Percentiles rank a stretch among this genome's conserved stretches.
phyloP scores from a whole-genome alignment of 495 filamentous ascomycete species.

The Achaetomiella virescens region DNA sequence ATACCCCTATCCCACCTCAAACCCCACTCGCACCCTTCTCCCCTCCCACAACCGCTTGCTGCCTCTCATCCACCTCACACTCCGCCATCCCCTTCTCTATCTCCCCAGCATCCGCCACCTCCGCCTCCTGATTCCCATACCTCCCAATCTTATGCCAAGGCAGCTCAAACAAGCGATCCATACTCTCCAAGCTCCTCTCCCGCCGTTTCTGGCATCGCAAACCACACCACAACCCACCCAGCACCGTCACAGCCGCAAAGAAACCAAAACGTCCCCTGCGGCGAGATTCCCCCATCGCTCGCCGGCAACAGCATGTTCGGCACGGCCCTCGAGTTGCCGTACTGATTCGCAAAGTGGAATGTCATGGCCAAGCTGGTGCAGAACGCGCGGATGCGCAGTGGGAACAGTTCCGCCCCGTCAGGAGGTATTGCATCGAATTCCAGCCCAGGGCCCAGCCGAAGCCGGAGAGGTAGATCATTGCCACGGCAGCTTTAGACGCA shows the following conservation, averaged over 20 bases:
- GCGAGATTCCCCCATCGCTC: constrained; percentile 42
- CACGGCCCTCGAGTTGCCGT: constrained; percentile 56
- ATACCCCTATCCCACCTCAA: neutral
- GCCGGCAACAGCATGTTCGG: constrained; percentile 50
- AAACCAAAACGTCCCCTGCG: constrained; percentile 57
- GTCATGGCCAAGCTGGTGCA: constrained; percentile 47
- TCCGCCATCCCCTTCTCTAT: constrained; percentile 20
- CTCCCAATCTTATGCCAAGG: constrained; percentile 61
- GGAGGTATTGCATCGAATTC: constrained; percentile 70
- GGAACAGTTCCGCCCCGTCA: constrained; percentile 72
- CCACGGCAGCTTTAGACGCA: constrained; percentile 51
- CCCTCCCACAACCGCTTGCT: neutral
- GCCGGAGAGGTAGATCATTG: constrained; percentile 61
- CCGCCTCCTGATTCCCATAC: constrained; percentile 53
- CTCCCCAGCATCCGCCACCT: constrained; percentile 36
- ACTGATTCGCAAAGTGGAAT: constrained; percentile 68
- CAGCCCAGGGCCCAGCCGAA: constrained; percentile 68
- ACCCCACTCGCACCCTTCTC: neutral
- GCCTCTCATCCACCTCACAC: constrained; percentile 15
- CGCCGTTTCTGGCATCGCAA: constrained; percentile 62
- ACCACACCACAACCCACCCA: constrained; percentile 54
- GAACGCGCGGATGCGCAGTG: constrained; percentile 50
- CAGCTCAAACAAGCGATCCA: constrained; percentile 62
- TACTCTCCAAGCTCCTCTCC: constrained; percentile 54
- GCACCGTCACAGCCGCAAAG: constrained; percentile 55